These are phyloP conservation scores for Strigomonas culicis DNA, from an alignment of 208 protist genomes.

Conservation along the genomic window DNA sequence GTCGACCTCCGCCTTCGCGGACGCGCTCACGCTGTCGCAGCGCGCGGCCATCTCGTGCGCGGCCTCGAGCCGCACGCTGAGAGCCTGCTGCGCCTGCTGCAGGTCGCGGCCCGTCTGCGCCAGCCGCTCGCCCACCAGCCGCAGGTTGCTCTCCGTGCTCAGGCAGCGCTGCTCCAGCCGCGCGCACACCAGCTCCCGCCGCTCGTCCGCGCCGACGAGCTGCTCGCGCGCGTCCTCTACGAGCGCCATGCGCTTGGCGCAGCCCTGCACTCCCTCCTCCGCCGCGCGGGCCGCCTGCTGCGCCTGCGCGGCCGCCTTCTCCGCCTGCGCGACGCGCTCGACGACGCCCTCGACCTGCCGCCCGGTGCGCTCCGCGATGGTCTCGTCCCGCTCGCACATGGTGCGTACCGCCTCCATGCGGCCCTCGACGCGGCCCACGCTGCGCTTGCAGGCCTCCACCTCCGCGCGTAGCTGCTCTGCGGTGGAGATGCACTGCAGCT, in stretches of 20 bases:
- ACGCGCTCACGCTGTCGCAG: conserved; percentile 46
- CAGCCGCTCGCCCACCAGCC: conserved; percentile 38
- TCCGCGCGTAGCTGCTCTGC: conserved; percentile 57
- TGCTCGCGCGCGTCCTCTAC: conserved; percentile 21
- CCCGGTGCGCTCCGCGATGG: conserved; percentile 29
- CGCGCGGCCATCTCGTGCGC: conserved; percentile 38
- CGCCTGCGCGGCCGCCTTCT: conserved; percentile 22
- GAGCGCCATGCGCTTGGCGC: conserved; percentile 2
- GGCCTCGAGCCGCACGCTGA: conserved; percentile 42
- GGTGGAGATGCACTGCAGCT: conserved; percentile 42
- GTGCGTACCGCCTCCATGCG: conserved; percentile 46
- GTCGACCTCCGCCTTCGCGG: conserved; percentile 52
- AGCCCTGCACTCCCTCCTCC: conserved; percentile 12
- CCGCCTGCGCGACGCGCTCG: conserved; percentile 27
- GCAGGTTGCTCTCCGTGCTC: conserved; percentile 26
- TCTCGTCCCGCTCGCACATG: conserved; percentile 44
- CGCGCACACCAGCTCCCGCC: conserved; percentile 12
- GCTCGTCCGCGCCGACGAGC: conserved; percentile 14
- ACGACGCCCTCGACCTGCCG: conserved; percentile 21
- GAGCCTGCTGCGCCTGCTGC: conserved; percentile 28
- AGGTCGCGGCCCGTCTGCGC: conserved; percentile 26
- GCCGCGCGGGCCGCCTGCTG: conserved; percentile 25
- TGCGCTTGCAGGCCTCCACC: conserved; percentile 61
- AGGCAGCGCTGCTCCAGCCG: conserved; percentile 40
- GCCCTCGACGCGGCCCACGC: conserved; percentile 49